A percentile compares a stretch with the other conserved stretches of the same genome.
Conservation (phyloP, 805 yeast genomes). For the Kazachstania martiniae region DNA sequence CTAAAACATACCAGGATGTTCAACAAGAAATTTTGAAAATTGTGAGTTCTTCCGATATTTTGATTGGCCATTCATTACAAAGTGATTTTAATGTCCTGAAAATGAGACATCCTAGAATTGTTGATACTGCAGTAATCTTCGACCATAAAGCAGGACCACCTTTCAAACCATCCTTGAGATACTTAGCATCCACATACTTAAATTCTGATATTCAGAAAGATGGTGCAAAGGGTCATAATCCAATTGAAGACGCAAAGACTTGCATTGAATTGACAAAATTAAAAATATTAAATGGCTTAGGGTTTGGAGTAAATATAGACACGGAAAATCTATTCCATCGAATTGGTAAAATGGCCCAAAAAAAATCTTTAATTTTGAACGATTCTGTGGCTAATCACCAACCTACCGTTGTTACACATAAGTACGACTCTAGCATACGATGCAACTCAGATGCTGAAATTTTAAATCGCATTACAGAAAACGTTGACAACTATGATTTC, state of each 20-base stretch:
- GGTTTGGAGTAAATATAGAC: conserved; percentile 45
- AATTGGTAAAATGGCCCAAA: conserved; percentile 22
- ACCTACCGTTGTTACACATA: no score
- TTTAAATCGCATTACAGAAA: conserved; percentile 31
- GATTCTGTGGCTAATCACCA: conserved; percentile 23
- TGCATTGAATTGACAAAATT: conserved; percentile 67
- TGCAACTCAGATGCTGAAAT: conserved; percentile 53
- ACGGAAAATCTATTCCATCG: conserved; percentile 35
- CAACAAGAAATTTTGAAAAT: conserved; percentile 43
- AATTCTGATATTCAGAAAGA: conserved; percentile 55
- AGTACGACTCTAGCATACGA: no score
- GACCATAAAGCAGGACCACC: conserved; percentile 84
- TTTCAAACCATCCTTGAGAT: conserved; percentile 62
- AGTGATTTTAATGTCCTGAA: conserved; percentile 66
- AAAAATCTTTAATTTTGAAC: conserved; percentile 25
- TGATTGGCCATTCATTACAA: conserved; percentile 87
- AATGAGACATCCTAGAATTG: conserved; percentile 58
- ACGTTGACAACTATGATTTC: conserved; percentile 35
- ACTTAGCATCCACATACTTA: conserved; percentile 51
- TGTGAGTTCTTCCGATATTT: conserved; percentile 48
- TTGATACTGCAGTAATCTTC: conserved; percentile 70
- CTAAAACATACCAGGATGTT: conserved; percentile 55
- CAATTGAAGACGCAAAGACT: conserved; percentile 74
- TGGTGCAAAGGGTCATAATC: conserved; percentile 61
- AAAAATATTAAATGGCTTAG: conserved; percentile 56